Evolutionary conservation across 176 grass and related monocot species (phyloP).

Genomic region (Musa acuminata): DNA sequence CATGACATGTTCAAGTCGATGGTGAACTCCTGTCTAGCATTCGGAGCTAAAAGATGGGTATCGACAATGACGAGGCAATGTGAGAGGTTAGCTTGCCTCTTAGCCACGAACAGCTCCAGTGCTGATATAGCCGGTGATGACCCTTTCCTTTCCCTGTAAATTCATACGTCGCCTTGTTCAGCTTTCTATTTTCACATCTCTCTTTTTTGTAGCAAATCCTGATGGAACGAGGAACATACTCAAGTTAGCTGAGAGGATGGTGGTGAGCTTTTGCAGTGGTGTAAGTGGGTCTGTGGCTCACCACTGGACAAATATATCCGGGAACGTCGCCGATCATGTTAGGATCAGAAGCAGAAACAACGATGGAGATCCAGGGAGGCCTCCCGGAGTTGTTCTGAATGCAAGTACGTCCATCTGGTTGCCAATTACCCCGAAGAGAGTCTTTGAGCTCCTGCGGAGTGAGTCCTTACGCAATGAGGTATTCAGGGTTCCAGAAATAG

Average conservation of each 20-base stretch:
- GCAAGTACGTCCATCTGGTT: slow-evolving; percentile 36
- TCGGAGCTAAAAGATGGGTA: slow-evolving; percentile 45
- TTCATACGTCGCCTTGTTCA: not conserved
- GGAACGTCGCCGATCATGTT: slow-evolving; percentile 30
- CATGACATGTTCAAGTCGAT: slow-evolving; percentile 31
- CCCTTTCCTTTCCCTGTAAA: not conserved
- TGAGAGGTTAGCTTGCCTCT: slow-evolving; percentile 32
- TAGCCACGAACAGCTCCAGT: slow-evolving; percentile 7
- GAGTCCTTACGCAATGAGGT: slow-evolving; percentile 25
- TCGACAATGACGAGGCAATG: slow-evolving; percentile 34
- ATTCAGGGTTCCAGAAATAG: not conserved
- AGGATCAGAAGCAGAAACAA: slow-evolving; percentile 30
- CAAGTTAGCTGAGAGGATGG: slow-evolving; percentile 41
- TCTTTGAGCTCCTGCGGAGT: slow-evolving; percentile 36
- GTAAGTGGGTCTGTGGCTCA: slow-evolving; percentile 12
- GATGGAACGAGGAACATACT: slow-evolving; percentile 33
- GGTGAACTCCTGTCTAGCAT: slow-evolving; percentile 27
- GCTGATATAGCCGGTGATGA: slow-evolving; percentile 5
- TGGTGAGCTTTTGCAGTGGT: slow-evolving; percentile 25
- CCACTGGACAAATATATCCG: slow-evolving; percentile 29
- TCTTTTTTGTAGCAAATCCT: slow-evolving; percentile 18
- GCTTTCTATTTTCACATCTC: not conserved
- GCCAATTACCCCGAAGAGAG: slow-evolving; percentile 21
- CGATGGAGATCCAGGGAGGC: not conserved
- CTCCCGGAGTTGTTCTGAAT: slow-evolving; percentile 15